A percentile compares a stretch with the other conserved stretches of the same genome.
Conservation (phyloP, 2,329 filamentous ascomycete species). For the Fusarium coicis region DNA sequence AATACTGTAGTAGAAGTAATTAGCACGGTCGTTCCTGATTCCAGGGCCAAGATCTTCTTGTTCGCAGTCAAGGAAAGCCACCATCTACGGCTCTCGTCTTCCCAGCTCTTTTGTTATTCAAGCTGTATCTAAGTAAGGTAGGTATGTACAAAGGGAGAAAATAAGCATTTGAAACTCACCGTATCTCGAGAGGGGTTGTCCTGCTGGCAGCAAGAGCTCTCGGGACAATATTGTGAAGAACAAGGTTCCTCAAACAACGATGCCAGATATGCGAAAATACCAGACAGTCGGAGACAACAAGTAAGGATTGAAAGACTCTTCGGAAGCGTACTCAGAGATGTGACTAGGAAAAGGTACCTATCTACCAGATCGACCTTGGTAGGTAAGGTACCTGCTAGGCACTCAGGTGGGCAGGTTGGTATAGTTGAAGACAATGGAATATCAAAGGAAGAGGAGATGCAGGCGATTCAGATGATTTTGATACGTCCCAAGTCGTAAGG, state of each 20-base stretch:
- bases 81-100: neutral
- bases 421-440: neutral
- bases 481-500: neutral
- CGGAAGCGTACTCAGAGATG: neutral
- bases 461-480: neutral
- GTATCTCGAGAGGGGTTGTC: neutral
- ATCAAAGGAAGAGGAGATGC: neutral
- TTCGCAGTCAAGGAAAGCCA: neutral
- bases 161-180: neutral
- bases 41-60: neutral
- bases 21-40: neutral
- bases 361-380: neutral
- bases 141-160: neutral
- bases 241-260: neutral
- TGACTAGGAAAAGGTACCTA: neutral
- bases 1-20: neutral
- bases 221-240: neutral
- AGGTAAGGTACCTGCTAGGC: neutral
- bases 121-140: neutral
- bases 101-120: neutral
- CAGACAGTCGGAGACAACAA: neutral
- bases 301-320: neutral
- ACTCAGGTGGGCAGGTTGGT: neutral
- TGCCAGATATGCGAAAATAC: neutral
- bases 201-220: neutral